phyloP scores from a whole-genome alignment of 78 protist genomes.

The Anaeramoeba ignava region DNA sequence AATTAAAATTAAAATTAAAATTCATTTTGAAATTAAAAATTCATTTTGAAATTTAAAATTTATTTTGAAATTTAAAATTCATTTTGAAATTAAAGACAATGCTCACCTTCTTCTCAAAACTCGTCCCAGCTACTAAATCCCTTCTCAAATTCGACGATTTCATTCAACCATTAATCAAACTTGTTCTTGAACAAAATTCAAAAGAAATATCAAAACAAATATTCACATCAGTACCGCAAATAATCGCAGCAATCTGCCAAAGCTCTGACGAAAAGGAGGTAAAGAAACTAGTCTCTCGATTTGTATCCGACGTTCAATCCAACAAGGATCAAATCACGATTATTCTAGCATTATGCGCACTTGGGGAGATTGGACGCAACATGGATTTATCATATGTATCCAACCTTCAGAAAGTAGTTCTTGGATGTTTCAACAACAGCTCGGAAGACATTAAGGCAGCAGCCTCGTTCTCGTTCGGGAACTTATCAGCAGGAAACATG shows the following conservation, averaged over 20 bases:
- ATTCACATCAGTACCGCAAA: conserved; percentile 31
- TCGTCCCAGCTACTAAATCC: conserved; percentile 18
- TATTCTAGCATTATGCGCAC: conserved; percentile 43
- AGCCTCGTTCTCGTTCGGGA: conserved; percentile 49
- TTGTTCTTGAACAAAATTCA: no score
- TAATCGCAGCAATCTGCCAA: conserved; percentile 30
- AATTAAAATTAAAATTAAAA: no score
- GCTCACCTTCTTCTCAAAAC: conserved; percentile 28
- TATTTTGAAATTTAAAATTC: no score
- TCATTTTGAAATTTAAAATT: no score
- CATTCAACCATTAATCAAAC: not conserved
- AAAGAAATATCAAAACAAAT: conserved; percentile 27
- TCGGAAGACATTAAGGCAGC: conserved; percentile 67
- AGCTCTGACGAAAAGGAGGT: not conserved
- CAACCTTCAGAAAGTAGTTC: conserved; percentile 23
- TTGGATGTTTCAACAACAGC: conserved; percentile 23
- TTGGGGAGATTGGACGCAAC: conserved; percentile 75
- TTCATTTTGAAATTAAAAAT: no score
- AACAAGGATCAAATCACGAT: not conserved
- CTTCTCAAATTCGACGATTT: conserved; percentile 24
- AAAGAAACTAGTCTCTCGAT: not conserved
- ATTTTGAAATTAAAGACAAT: no score
- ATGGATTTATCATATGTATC: conserved; percentile 30
- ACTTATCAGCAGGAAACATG: no score
- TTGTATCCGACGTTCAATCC: not conserved